Conservation (phyloP, 106 monocot species). For the Gastrodia elata region DNA sequence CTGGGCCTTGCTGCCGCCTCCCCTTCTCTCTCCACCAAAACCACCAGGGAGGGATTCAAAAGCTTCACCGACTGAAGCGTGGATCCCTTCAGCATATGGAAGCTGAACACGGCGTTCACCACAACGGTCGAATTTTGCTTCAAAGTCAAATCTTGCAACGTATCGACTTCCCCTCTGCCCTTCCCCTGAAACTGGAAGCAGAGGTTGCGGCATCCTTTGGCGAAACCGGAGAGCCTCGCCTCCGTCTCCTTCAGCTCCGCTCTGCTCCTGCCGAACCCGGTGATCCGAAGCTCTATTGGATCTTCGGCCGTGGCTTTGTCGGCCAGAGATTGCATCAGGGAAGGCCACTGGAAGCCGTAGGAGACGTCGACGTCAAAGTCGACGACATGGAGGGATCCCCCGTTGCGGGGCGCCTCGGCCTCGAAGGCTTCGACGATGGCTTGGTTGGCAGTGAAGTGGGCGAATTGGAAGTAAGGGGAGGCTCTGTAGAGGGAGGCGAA, state of each 20-base stretch:
- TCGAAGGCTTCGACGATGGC: conserved; percentile 53
- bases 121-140: conserved; percentile 25
- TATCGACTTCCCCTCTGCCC: neutral
- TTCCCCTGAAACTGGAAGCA: conserved; percentile 35
- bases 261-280: conserved; percentile 27
- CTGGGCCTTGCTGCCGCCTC: neutral
- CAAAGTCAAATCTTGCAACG: conserved; percentile 11
- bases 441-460: conserved; percentile 89
- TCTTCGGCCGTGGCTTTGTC: conserved; percentile 27
- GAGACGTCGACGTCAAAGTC: conserved; percentile 60
- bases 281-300: conserved; percentile 35
- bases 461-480: conserved; percentile 60
- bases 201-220: conserved; percentile 36
- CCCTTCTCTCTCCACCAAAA: conserved; percentile 33
- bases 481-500: conserved; percentile 50
- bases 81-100: conserved; percentile 19
- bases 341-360: conserved; percentile 71
- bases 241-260: conserved; percentile 42
- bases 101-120: conserved; percentile 35
- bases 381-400: conserved; percentile 32
- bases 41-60: conserved; percentile 30
- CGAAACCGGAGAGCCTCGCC: conserved; percentile 28
- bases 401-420: conserved; percentile 15
- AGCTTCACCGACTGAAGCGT: conserved; percentile 11
- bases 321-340: conserved; percentile 57